A percentile compares a stretch with the other conserved stretches of the same genome.
These are phyloP conservation scores for Quaeritorhiza haematococci DNA, from an alignment of 371 early-diverging fungal species.

Conservation along the genomic window DNA sequence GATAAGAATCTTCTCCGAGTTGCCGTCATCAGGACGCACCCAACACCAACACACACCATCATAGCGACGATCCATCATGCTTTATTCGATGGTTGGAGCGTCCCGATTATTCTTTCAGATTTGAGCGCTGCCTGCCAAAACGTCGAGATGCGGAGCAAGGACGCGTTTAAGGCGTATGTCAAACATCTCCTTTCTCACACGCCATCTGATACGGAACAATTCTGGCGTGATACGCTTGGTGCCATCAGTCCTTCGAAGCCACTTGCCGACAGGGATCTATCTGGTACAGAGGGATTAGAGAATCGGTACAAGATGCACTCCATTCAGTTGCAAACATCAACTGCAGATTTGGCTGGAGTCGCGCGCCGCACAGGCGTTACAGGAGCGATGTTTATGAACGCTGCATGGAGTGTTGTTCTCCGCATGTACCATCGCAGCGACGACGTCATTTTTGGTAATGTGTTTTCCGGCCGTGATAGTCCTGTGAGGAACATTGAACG, in stretches of 20 bases:
- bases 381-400: not conserved
- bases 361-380: not conserved
- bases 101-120: conserved; percentile 15
- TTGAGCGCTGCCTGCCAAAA: conserved; percentile 1
- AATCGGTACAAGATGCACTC: too few species aligned
- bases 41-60: too few species aligned
- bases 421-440: not conserved
- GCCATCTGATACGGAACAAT: not conserved
- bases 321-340: not conserved
- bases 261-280: too few species aligned
- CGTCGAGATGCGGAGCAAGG: not conserved
- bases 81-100: conserved; percentile 27
- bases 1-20: too few species aligned
- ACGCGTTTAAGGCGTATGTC: conserved; percentile 12
- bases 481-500: not conserved
- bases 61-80: conserved; percentile 37
- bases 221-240: too few species aligned
- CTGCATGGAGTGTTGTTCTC: not conserved
- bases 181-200: conserved; percentile 7
- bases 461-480: not conserved
- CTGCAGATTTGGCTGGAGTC: not conserved
- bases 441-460: not conserved
- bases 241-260: too few species aligned
- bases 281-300: too few species aligned
- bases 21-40: too few species aligned